Conservation (phyloP, 108 stramenopile genomes). For the Nannochloropsis granulata region DNA sequence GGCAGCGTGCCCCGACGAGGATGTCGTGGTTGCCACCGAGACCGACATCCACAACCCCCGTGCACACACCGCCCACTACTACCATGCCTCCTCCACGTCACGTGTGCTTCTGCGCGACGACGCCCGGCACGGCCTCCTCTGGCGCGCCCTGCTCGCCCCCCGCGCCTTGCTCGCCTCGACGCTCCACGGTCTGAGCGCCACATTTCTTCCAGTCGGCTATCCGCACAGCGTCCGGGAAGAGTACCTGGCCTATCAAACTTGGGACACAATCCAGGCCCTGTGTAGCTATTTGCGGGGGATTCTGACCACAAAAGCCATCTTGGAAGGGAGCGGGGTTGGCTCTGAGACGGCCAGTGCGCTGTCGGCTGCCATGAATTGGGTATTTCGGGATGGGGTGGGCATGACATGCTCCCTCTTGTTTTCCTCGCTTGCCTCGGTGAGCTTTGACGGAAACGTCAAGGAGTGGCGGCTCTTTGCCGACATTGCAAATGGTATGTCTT, state of each 20-base stretch:
- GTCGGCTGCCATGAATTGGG: constrained; percentile 49
- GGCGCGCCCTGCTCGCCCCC: background rate
- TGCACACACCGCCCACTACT: background rate
- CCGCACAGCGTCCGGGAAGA: constrained; percentile 24
- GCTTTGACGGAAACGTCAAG: constrained; percentile 74
- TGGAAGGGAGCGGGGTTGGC: constrained; percentile 73
- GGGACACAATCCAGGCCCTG: constrained; percentile 79
- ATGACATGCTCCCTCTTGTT: constrained; percentile 76
- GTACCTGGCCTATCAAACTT: constrained; percentile 72
- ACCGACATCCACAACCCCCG: background rate
- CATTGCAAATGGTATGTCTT: constrained; percentile 47
- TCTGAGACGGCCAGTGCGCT: constrained; percentile 47
- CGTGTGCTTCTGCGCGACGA: background rate
- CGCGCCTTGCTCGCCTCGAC: background rate
- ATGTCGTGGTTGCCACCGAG: background rate
- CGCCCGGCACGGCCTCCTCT: background rate
- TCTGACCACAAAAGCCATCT: constrained; percentile 58
- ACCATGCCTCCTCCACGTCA: background rate
- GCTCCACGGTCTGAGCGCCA: background rate
- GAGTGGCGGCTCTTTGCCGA: constrained; percentile 89
- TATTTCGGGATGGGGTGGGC: constrained; percentile 63
- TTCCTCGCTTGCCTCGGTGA: constrained; percentile 48
- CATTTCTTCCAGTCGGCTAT: constrained; percentile 37
- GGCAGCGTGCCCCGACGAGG: background rate
- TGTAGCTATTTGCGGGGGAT: constrained; percentile 80